A percentile compares a stretch with the other conserved stretches of the same genome.
phyloP scores from a whole-genome alignment of 139 green algal genomes.

The Microglena sp. region DNA sequence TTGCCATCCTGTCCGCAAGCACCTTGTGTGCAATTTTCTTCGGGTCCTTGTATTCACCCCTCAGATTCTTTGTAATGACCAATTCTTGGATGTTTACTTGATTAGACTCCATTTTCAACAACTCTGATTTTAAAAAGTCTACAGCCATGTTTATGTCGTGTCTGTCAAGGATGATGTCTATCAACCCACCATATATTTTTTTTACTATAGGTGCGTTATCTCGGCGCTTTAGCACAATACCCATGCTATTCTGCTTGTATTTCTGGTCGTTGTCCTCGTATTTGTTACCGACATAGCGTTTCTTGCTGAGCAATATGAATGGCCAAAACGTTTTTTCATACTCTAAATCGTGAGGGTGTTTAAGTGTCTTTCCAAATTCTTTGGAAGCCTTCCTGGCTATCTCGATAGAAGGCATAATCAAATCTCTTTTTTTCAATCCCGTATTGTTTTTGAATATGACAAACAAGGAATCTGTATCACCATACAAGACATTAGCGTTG shows the following conservation, averaged over 20 bases:
- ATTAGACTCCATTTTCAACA: neutral
- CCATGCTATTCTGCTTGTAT: conserved; percentile 17
- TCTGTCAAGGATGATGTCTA: conserved; percentile 9
- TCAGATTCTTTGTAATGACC: conserved; percentile 14
- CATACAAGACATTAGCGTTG: conserved; percentile 13
- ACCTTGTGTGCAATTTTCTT: conserved; percentile 17
- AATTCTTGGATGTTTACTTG: neutral
- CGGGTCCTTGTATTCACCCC: conserved; percentile 15
- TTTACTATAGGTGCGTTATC: conserved; percentile 21
- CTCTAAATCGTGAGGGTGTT: conserved; percentile 17
- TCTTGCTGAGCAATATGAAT: conserved; percentile 17
- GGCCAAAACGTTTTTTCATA: conserved; percentile 22
- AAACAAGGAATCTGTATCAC: conserved; percentile 10
- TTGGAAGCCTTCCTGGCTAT: neutral
- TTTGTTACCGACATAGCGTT: conserved; percentile 21
- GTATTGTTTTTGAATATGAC: neutral
- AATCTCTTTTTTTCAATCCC: neutral
- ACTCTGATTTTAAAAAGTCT: neutral
- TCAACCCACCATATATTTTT: conserved; percentile 12
- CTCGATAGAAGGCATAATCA: neutral
- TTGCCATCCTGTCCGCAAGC: conserved; percentile 14
- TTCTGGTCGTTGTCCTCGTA: conserved; percentile 9
- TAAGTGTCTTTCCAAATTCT: neutral
- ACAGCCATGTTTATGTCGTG: neutral
- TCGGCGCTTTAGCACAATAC: conserved; percentile 13